A percentile compares a stretch with the other conserved stretches of the same genome.
Conservation (phyloP, 257 asterid genomes). For the Rubia yunnanensis region DNA sequence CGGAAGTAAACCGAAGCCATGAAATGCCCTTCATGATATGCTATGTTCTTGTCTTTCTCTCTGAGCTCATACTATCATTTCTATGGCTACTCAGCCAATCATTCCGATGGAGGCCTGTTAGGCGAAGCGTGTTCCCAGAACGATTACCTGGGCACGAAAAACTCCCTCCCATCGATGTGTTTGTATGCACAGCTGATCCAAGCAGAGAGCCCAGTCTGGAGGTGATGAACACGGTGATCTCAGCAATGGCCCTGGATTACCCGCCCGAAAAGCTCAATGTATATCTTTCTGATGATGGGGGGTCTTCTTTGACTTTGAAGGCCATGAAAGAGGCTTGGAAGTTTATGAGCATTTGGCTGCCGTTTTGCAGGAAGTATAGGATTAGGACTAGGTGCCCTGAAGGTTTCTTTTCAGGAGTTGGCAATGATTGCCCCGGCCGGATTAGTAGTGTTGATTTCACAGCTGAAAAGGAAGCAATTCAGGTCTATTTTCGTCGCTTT, state of each 20-base stretch:
- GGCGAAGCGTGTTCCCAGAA: constrained; percentile 29
- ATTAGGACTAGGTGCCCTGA: constrained; percentile 40
- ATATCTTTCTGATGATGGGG: constrained; percentile 58
- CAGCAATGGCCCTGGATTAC: constrained; percentile 62
- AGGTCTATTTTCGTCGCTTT: too few relatives aligned
- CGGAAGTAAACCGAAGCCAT: constrained; percentile 1
- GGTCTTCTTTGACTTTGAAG: constrained; percentile 27
- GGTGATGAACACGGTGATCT: constrained; percentile 64
- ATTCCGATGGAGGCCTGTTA: constrained; percentile 37
- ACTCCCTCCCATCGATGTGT: constrained; percentile 46
- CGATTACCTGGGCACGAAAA: constrained; percentile 24
- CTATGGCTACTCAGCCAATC: constrained; percentile 41
- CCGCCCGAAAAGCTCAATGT: constrained; percentile 46
- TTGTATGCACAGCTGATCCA: constrained; percentile 55
- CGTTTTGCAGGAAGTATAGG: constrained; percentile 42
- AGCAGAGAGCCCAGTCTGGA: constrained; percentile 41
- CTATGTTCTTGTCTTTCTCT: constrained; percentile 17
- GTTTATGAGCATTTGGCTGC: constrained; percentile 40
- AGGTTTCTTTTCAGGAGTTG: constrained; percentile 33
- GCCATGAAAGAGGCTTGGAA: constrained; percentile 33
- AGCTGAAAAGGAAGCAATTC: too few relatives aligned
- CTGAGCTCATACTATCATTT: constrained; percentile 36
- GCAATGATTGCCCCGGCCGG: too few relatives aligned
- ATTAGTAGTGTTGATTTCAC: too few relatives aligned
- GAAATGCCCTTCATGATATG: constrained; percentile 20